Percentiles rank a stretch among this genome's conserved stretches.
Evolutionary conservation across 768 basidiomycete genomes (phyloP).

Genomic region (Tricholoma bakamatsutake): DNA sequence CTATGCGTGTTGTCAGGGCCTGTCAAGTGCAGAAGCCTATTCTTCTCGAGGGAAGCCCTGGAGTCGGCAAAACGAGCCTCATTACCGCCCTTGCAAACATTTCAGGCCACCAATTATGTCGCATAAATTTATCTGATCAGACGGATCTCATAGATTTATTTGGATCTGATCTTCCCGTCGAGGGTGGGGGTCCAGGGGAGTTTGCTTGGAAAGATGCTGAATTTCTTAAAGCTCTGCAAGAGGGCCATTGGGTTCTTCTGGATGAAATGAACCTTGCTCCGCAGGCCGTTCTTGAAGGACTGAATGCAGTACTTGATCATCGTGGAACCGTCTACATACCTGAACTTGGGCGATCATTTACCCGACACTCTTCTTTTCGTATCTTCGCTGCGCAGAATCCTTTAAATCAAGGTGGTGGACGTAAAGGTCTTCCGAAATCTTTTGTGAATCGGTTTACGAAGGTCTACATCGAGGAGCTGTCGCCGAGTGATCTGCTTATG

Average conservation of each 20-base stretch:
- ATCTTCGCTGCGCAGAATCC: conserved; percentile 99
- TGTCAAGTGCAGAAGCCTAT: conserved; percentile 89
- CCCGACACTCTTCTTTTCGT: conserved; percentile 87
- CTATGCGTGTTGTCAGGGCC: conserved; percentile 82
- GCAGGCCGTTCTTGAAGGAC: conserved; percentile 92
- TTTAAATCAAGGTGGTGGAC: conserved; percentile 89
- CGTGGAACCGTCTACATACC: conserved; percentile 93
- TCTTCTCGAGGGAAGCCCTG: conserved; percentile 94
- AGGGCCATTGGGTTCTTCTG: conserved; percentile 96
- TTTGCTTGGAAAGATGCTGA: conserved; percentile 98
- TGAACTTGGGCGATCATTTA: conserved; percentile 86
- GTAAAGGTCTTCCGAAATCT: conserved; percentile 95
- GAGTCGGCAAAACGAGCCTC: conserved; percentile 96
- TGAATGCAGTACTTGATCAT: conserved; percentile 95
- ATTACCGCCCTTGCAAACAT: conserved; percentile 80
- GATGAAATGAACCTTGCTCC: conserved; percentile 99
- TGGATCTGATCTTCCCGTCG: conserved; percentile 92
- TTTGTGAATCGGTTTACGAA: conserved; percentile 99
- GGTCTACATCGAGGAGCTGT: conserved; percentile 87
- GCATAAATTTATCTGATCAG: conserved; percentile 98
- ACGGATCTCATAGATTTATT: conserved; percentile 96
- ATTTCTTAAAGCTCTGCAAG: conserved; percentile 86
- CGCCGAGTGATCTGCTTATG: conserved; percentile 65
- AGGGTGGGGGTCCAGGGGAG: conserved; percentile 85
- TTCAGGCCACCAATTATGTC: conserved; percentile 72